A percentile compares a stretch with the other conserved stretches of the same genome.
These are phyloP conservation scores for Xylaria sp. DNA, from an alignment of 2,329 filamentous ascomycete genomes.

Conservation along the genomic window DNA sequence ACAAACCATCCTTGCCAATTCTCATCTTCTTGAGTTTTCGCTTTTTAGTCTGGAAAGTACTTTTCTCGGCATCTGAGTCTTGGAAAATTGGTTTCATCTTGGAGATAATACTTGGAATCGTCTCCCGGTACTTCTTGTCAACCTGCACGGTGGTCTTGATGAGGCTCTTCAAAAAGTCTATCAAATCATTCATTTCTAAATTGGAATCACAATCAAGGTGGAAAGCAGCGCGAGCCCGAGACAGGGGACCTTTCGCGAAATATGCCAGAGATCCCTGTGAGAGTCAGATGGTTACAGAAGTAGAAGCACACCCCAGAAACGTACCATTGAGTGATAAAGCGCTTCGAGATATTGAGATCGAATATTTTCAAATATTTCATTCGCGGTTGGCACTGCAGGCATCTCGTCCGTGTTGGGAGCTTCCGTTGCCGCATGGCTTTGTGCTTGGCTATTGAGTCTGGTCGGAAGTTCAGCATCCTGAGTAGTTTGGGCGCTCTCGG, in stretches of 20 bases:
- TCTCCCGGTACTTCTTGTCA: constrained; percentile 80
- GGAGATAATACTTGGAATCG: constrained; percentile 63
- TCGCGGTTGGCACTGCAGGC: constrained; percentile 45
- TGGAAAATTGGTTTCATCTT: constrained; percentile 60
- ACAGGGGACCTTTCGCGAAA: constrained; percentile 80
- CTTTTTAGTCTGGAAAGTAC: constrained; percentile 49
- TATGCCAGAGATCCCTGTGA: constrained; percentile 73
- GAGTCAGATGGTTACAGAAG: constrained; percentile 40
- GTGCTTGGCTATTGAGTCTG: background rate
- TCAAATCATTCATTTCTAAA: constrained; percentile 64
- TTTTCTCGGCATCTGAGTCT: constrained; percentile 58
- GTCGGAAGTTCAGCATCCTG: constrained; percentile 2
- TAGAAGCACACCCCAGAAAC: constrained; percentile 30
- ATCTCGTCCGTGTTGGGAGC: constrained; percentile 22
- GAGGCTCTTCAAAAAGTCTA: constrained; percentile 69
- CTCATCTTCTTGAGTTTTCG: constrained; percentile 66
- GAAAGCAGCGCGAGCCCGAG: constrained; percentile 72
- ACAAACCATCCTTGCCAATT: constrained; percentile 69
- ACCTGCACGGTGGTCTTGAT: constrained; percentile 68
- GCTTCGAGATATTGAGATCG: constrained; percentile 61
- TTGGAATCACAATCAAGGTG: constrained; percentile 63
- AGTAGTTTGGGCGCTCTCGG: background rate
- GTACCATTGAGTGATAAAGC: constrained; percentile 65
- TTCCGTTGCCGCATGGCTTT: constrained; percentile 13
- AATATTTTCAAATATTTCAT: constrained; percentile 60